These are phyloP conservation scores for Lactifluus piperatus DNA, from an alignment of 768 basidiomycete genomes.

Conservation along the genomic window DNA sequence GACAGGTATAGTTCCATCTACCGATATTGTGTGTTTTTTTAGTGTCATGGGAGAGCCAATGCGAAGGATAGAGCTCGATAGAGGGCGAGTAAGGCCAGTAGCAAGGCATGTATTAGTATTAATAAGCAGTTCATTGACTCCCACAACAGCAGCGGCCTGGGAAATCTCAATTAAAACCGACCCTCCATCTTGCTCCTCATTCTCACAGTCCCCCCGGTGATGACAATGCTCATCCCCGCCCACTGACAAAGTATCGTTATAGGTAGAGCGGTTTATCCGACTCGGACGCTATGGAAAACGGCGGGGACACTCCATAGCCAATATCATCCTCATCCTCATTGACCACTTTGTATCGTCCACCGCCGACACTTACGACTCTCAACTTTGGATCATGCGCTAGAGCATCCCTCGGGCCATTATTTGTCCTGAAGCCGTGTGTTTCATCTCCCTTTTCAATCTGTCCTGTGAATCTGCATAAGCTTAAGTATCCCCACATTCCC, in stretches of 20 bases:
- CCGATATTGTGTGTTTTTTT: constrained; percentile 42
- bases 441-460: background rate
- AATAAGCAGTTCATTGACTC: no score
- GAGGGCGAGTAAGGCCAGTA: no score
- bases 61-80: no score
- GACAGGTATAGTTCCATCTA: constrained; percentile 75
- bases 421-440: background rate
- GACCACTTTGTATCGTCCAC: background rate
- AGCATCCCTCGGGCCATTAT: background rate
- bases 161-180: no score
- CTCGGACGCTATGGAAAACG: background rate
- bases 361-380: no score
- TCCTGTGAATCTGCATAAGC: background rate
- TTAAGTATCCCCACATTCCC: background rate
- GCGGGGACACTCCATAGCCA: background rate
- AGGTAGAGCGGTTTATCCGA: background rate
- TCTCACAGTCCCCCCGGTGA: background rate
- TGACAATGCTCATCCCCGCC: background rate
- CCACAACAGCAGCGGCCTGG: no score
- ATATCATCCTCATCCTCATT: background rate
- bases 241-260: background rate
- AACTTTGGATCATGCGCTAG: background rate
- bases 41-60: no score
- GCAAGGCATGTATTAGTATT: no score
- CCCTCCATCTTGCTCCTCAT: no score